These are phyloP conservation scores for Mytilinidion resinicola DNA, from an alignment of 495 filamentous ascomycete genomes.

Conservation along the genomic window DNA sequence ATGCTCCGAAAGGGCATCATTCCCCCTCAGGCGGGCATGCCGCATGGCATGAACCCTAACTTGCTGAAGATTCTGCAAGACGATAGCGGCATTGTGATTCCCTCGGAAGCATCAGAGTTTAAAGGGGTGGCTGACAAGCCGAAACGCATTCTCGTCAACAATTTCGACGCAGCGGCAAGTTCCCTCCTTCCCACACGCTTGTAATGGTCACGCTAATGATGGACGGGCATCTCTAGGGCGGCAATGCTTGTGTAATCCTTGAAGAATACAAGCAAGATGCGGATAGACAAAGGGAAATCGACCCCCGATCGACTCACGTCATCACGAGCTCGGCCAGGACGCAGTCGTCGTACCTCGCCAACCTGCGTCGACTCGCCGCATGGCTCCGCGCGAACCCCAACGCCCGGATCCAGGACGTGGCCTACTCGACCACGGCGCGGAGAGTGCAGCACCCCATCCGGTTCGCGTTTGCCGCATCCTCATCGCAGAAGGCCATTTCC, in stretches of 20 bases:
- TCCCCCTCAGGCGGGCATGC: constrained; percentile 16
- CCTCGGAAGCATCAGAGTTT: not conserved
- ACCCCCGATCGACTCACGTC: constrained; percentile 25
- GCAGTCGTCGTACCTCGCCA: not conserved
- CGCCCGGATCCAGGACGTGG: constrained; percentile 7
- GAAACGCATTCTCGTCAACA: constrained; percentile 33
- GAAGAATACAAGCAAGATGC: constrained; percentile 22
- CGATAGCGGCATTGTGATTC: not conserved
- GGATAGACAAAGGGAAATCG: not conserved
- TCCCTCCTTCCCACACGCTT: too few species aligned
- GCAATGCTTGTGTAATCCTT: constrained; percentile 34
- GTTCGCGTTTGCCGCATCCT: constrained; percentile 8
- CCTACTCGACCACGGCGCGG: constrained; percentile 27
- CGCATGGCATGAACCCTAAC: constrained; percentile 10
- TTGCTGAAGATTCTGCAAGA: constrained; percentile 3
- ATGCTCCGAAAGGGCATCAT: constrained; percentile 13
- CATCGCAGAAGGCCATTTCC: too few species aligned
- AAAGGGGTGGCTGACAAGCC: constrained; percentile 1
- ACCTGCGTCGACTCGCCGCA: constrained; percentile 3
- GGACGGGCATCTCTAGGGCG: too few species aligned
- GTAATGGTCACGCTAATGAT: too few species aligned
- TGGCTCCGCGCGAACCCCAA: constrained; percentile 15
- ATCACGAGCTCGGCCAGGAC: constrained; percentile 33
- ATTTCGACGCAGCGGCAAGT: constrained; percentile 39
- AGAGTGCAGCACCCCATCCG: constrained; percentile 22